Evolutionary conservation across 768 basidiomycete genomes (phyloP), one percentile per base, ranked within the genome.

Genomic region (Rhodotorula diobovata): DNA sequence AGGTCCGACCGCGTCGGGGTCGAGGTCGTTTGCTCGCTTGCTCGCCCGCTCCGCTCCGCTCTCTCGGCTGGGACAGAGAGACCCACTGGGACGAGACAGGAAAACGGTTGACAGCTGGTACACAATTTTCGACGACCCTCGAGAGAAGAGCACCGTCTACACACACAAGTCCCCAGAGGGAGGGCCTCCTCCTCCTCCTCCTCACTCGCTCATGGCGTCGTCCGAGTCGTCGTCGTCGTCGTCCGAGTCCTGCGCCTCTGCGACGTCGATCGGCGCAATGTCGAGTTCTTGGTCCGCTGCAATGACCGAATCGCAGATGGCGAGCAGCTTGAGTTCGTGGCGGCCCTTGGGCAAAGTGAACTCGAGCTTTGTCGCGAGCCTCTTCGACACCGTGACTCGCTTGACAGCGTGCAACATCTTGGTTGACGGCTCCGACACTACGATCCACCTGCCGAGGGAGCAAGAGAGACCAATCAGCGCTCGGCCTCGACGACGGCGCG

Each of bases 401-500:
- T 94, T 86, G 84, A 90, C 84, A 83, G 81, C 91, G 83, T 92
- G 88, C 21, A 99, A 83, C 76, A 92, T 89, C 48, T 87, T 86
- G 1, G 71, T 73, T 21, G 74, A 64, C 8, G 72, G 68, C 61
- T 94, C 90, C n/a, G 92, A 93, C 21, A 97, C 85, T 58, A 98
- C 93, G 45, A 98, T 53, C 51, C 51, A 53, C 50, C 50, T 51
- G 28, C n/a, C n/a, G n/a, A 23, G n/a, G n/a, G 12, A 5, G 30
- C 23, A 16, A n/a, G 11, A 12, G 6, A 30, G 45, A n/a, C n/a
- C 5, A 12, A 23, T 14, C n/a, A 23, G 21, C 25, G 66, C 63
- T 94, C 90, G 30, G 93, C 93, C 21, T 95, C 84, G 57, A 97
- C 93, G 43, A 97, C n/a, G n/a, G n/a, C n/a, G n/a, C n/a, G n/a